These are phyloP conservation scores for Colletotrichum kahawae DNA, from an alignment of 2,329 filamentous ascomycete genomes.

Conservation along the genomic window DNA sequence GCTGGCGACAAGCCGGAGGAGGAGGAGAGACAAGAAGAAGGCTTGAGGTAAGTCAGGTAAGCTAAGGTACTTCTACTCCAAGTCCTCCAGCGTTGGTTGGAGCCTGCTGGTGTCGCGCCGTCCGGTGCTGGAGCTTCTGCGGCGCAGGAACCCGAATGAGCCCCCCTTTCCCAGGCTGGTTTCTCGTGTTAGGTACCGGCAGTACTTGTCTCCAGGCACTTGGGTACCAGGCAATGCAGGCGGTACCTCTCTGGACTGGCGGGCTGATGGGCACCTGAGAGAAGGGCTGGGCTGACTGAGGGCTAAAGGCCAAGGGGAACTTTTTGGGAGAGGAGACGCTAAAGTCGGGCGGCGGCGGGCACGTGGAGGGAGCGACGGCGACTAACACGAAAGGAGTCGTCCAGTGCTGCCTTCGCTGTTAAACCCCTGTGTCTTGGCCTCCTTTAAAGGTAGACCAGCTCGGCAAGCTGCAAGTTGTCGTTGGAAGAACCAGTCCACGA, in stretches of 20 bases:
- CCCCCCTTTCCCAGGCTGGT: not conserved
- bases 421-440: not conserved
- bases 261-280: not conserved
- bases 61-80: not conserved
- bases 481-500: not conserved
- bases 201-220: not conserved
- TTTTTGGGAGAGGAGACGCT: not conserved
- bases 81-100: not conserved
- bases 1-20: not conserved
- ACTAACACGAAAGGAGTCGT: not conserved
- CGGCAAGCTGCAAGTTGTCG: not conserved
- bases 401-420: not conserved
- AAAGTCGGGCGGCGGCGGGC: slow-evolving; percentile 5
- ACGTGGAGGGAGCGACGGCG: not conserved
- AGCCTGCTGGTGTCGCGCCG: not conserved
- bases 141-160: not conserved
- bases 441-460: not conserved
- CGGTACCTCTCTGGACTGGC: not conserved
- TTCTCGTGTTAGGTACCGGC: not conserved
- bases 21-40: not conserved
- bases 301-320: not conserved
- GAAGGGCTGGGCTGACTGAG: not conserved
- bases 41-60: not conserved
- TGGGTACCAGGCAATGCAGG: not conserved
- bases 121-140: not conserved